A percentile compares a stretch with the other conserved stretches of the same genome.
Conservation (phyloP, 2,329 filamentous ascomycete species). For the Didymella arachidicola region DNA sequence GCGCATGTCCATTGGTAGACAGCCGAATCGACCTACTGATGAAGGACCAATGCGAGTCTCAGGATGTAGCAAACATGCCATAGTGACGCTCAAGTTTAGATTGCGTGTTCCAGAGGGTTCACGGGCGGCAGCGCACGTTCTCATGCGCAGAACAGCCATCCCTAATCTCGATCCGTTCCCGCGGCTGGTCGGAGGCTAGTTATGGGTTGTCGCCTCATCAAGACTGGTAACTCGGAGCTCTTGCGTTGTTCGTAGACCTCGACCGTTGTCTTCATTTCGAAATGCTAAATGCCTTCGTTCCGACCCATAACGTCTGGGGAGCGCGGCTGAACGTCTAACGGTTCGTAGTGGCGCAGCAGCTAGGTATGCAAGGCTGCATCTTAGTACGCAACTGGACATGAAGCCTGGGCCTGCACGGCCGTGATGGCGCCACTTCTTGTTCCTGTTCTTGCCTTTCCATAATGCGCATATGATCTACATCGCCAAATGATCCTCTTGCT, state of each 20-base stretch:
- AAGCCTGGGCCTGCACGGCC: neutral
- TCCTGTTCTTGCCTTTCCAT: constrained; percentile 10
- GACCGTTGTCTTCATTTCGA: constrained; percentile 17
- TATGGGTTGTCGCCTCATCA: neutral
- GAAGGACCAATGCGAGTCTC: constrained; percentile 13
- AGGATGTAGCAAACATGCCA: constrained; percentile 1
- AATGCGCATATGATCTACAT: constrained; percentile 11
- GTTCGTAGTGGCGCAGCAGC: constrained; percentile 13
- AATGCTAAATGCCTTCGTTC: constrained; percentile 4
- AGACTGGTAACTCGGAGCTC: constrained; percentile 12
- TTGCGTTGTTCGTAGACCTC: constrained; percentile 7
- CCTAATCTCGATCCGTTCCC: constrained; percentile 25
- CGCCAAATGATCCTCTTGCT: constrained; percentile 15
- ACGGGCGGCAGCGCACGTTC: constrained; percentile 20
- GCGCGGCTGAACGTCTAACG: constrained; percentile 14
- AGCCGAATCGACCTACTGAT: neutral
- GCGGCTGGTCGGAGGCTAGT: constrained; percentile 14
- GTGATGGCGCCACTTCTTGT: constrained; percentile 10
- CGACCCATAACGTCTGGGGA: constrained; percentile 19
- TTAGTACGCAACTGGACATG: constrained; percentile 2
- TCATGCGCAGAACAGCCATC: constrained; percentile 20
- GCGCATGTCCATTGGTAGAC: constrained; percentile 4
- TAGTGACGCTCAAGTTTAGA: constrained; percentile 8
- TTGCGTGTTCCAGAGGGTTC: constrained; percentile 14
- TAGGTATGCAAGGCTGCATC: constrained; percentile 1